A percentile compares a stretch with the other conserved stretches of the same genome.
Evolutionary conservation across 129 eudicot genomes (phyloP).

Genomic region (Ambrosia trifida): DNA sequence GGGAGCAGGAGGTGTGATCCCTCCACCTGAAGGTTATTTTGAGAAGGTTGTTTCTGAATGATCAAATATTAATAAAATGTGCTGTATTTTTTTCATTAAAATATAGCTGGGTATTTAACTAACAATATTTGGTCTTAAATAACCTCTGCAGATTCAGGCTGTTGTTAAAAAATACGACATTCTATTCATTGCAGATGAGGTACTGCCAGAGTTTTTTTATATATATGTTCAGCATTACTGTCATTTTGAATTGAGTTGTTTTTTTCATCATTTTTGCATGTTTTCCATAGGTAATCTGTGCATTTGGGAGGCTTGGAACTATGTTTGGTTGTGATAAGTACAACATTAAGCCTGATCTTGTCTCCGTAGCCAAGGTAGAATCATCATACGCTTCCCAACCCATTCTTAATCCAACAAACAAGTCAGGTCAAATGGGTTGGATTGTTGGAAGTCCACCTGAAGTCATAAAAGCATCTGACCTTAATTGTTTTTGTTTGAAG

Average conservation of each 20-base stretch:
- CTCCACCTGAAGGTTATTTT: constrained; percentile 89
- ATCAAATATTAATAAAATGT: background rate
- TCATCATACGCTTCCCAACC: constrained; percentile 9
- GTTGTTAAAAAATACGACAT: constrained; percentile 82
- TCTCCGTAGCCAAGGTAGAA: constrained; percentile 81
- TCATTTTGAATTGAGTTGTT: background rate
- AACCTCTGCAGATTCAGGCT: constrained; percentile 71
- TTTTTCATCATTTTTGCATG: background rate
- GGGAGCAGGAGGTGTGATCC: constrained; percentile 99
- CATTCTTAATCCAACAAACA: background rate
- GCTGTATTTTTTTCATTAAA: background rate
- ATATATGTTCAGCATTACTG: constrained; percentile 1
- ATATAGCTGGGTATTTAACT: background rate
- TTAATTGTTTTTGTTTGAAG: background rate
- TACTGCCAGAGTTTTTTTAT: constrained; percentile 18
- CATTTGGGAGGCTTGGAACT: constrained; percentile 89
- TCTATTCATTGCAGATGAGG: constrained; percentile 93
- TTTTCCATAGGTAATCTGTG: constrained; percentile 66
- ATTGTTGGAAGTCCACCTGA: background rate
- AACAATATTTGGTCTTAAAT: background rate
- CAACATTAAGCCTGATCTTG: constrained; percentile 93
- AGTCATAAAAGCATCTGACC: background rate
- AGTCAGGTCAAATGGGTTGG: background rate
- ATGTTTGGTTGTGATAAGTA: constrained; percentile 94
- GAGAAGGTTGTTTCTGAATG: constrained; percentile 60